Evolutionary conservation across 768 basidiomycete genomes (phyloP), one percentile per base, ranked within the genome.

Genomic region (Leccinum broughii): DNA sequence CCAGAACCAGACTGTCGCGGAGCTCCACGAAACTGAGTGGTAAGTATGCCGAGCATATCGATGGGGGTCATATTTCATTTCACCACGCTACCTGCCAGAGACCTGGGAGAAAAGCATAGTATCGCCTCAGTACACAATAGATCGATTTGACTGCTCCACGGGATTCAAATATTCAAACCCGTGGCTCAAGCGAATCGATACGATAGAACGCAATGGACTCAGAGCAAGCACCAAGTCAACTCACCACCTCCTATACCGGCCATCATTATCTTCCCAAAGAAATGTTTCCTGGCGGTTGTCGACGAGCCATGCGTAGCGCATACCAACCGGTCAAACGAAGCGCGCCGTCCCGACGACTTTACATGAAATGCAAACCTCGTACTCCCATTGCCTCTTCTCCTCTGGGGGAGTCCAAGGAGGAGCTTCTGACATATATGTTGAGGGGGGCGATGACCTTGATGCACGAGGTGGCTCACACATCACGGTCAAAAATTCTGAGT

Each of bases 321-420:
- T 91, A 90, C 24, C 85, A 62, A 7, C 90, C 89, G 5, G 85
- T 81, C 4, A 81, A 81, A 22, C 80, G 83, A 6, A 91, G 80
- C 2, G 86, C 84, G 32, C 85, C 0, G 87, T 82, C 24, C 89
- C 89, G 46, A 88, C 81, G 56, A 90, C 75, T 46, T 84, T 83
- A 70, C 90, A 92, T 1, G 87, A 80, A n/a, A 89, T 66, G 62
- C 89, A 92, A 49, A 90, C 86, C 52, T 78, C 72, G 63, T 72
- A 69, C 17, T 63, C 60, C 62, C 60, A 30, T 1, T 56, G 46
- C 17, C 58, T 55, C 28, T 24, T 52, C 9, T 32, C 32, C 39
- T 59, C 63, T 17, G 57, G 37, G 0, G 57, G 48, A 2, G 39
- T 48, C 55, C 28, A 44, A n/a, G 62, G 1, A 8, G 64, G 1